These are phyloP conservation scores for Croton setiger DNA, from an alignment of 441 rosid species.

Conservation along the genomic window DNA sequence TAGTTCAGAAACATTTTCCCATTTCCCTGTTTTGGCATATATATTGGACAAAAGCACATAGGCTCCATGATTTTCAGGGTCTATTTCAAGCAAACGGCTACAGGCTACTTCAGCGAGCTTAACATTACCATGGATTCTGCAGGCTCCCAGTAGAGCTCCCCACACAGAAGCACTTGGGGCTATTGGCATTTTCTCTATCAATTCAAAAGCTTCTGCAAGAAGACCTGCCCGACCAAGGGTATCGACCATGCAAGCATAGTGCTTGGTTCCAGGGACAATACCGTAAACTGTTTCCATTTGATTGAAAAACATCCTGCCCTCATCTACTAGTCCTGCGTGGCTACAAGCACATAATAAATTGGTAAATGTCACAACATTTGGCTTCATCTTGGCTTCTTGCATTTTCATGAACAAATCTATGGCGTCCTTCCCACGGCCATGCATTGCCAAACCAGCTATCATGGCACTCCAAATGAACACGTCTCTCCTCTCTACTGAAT, in stretches of 20 bases:
- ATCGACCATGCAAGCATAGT: conserved; percentile 70
- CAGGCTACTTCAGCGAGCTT: conserved; percentile 61
- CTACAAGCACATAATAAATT: conserved; percentile 68
- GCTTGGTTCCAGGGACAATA: conserved; percentile 50
- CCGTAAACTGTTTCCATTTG: conserved; percentile 51
- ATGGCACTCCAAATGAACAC: conserved; percentile 73
- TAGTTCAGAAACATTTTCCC: conserved; percentile 53
- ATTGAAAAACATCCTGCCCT: conserved; percentile 46
- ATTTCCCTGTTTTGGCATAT: conserved; percentile 56
- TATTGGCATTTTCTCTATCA: conserved; percentile 58
- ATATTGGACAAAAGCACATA: conserved; percentile 62
- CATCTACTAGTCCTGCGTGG: conserved; percentile 62
- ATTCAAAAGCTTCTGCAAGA: conserved; percentile 54
- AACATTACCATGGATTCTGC: conserved; percentile 62
- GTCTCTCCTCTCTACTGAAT: conserved; percentile 46
- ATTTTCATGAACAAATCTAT: conserved; percentile 51
- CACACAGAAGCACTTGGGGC: conserved; percentile 52
- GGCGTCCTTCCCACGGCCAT: conserved; percentile 57
- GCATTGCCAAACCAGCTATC: conserved; percentile 75
- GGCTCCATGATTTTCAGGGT: conserved; percentile 61
- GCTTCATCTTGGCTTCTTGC: conserved; percentile 54
- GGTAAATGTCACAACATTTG: conserved; percentile 63
- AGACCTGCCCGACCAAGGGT: conserved; percentile 68
- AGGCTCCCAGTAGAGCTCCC: conserved; percentile 78
- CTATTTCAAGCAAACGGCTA: conserved; percentile 54